Evolutionary conservation across 2,329 filamentous ascomycete species (phyloP), one percentile per base, ranked within the genome.

Genomic region (Paramyrothecium sp.): DNA sequence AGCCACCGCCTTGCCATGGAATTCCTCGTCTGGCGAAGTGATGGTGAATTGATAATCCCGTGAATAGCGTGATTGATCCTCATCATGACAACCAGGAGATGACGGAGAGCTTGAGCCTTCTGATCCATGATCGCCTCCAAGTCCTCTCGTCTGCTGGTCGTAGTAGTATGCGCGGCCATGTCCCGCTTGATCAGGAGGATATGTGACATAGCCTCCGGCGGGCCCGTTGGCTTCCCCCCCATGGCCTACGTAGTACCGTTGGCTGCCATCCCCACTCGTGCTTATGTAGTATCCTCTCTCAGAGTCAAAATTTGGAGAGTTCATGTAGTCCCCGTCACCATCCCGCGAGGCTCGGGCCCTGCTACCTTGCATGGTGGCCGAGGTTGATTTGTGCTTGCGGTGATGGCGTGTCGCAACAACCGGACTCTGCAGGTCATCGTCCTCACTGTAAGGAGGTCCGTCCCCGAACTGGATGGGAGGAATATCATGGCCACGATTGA

Each of bases 1-100:
- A 7, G 95, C 95, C 26, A 99, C 91, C 12, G 92, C 93, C 71
- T 96, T 97, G 52, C 95, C 95, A 69, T 97, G 93, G 85, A 97
- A 97, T 73, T 98, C 92, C 75, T 98, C 94, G 71, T 98, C 95
- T 5, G 93, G 92, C 16, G 91, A 96, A 17, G 91, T 94, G 65
- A 97, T 96, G 19, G 92, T 96, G 72, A 97, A 97, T 66, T 96
- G 91, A 71, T 96, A 97, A 73, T 97, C 91, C 63, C 90, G 87
- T 50, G 92, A 96, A 73, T 93, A 96, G 66, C 92, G 86, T 56
- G 88, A 91, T 70, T 91, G 84, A 68, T 92, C 88, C 64, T 86
- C 84, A 58, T 83, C 78, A 56, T 75, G 79, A 60, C 78, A 81
- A 30, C 79, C 80, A 1, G 85, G 84, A 10, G 86, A 89, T 17